These are phyloP conservation scores for Paracamarosporium sp. DNA, from an alignment of 2,329 filamentous ascomycete species.

Conservation along the genomic window DNA sequence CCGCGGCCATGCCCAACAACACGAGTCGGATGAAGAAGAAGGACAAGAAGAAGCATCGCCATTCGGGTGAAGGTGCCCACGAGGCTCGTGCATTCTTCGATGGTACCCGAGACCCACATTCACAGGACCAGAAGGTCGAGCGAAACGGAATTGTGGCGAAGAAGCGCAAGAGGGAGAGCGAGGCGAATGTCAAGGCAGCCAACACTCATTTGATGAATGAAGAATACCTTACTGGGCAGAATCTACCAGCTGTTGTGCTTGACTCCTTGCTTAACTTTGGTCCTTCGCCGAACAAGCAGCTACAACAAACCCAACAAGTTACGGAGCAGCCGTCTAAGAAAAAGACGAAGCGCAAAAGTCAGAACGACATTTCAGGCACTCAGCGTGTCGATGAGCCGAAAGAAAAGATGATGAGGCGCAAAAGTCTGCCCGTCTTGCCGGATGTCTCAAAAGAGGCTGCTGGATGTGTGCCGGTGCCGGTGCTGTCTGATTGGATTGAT, in stretches of 20 bases:
- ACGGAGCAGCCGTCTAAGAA: slow-evolving; percentile 6
- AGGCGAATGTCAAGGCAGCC: background rate
- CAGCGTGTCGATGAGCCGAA: background rate
- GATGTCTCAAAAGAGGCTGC: background rate
- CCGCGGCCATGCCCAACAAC: background rate
- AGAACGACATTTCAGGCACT: background rate
- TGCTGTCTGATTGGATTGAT: background rate
- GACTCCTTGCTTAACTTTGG: slow-evolving; percentile 1
- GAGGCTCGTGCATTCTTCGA: background rate
- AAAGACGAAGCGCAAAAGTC: slow-evolving; percentile 11
- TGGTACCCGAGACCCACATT: background rate
- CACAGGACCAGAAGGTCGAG: slow-evolving; percentile 1
- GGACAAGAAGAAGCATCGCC: slow-evolving; percentile 26
- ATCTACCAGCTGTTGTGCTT: slow-evolving; percentile 8
- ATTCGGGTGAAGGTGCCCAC: background rate
- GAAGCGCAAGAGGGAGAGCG: slow-evolving; percentile 16
- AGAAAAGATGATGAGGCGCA: slow-evolving; percentile 6
- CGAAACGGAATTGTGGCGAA: slow-evolving; percentile 1
- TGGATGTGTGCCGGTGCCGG: background rate
- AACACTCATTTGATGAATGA: background rate
- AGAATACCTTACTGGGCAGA: slow-evolving; percentile 9
- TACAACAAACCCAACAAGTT: background rate
- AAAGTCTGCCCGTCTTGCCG: background rate
- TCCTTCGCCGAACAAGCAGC: background rate
- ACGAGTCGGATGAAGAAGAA: background rate